A percentile compares a stretch with the other conserved stretches of the same genome.
phyloP scores from a whole-genome alignment of 202 grass and related monocot genomes.

The Saccharum hybrid region DNA sequence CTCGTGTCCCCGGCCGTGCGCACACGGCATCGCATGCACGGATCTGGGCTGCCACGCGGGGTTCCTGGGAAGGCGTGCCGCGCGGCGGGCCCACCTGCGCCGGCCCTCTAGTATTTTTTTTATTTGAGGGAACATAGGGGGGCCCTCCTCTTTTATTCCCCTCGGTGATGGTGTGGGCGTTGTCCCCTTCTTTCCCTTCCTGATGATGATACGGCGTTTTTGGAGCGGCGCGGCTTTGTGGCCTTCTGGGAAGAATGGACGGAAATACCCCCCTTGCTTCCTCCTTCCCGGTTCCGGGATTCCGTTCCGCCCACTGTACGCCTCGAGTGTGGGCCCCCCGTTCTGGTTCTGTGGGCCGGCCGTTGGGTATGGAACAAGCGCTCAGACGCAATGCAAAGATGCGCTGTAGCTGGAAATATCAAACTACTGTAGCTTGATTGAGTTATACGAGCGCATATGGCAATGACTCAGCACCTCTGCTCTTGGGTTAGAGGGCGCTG shows the following conservation, averaged over 20 bases:
- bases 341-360: too few relatives aligned
- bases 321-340: neutral
- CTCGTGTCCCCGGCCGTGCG: constrained; percentile 21
- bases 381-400: too few relatives aligned
- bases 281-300: neutral
- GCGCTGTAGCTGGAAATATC: too few relatives aligned
- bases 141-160: neutral
- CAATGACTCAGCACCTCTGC: too few relatives aligned
- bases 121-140: neutral
- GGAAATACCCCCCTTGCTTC: neutral
- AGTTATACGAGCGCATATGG: too few relatives aligned
- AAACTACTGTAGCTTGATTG: too few relatives aligned
- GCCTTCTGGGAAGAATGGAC: neutral
- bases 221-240: neutral
- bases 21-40: constrained; percentile 16
- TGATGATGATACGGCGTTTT: neutral
- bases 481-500: too few relatives aligned
- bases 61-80: neutral
- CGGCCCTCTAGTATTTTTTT: too few relatives aligned
- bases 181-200: neutral
- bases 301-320: neutral
- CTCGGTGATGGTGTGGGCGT: constrained; percentile 3
- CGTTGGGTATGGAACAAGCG: too few relatives aligned
- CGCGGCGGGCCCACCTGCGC: neutral
- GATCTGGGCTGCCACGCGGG: neutral